Evolutionary conservation across 2,329 filamentous ascomycete genomes (phyloP).

Genomic region (Neonectria ditissima): DNA sequence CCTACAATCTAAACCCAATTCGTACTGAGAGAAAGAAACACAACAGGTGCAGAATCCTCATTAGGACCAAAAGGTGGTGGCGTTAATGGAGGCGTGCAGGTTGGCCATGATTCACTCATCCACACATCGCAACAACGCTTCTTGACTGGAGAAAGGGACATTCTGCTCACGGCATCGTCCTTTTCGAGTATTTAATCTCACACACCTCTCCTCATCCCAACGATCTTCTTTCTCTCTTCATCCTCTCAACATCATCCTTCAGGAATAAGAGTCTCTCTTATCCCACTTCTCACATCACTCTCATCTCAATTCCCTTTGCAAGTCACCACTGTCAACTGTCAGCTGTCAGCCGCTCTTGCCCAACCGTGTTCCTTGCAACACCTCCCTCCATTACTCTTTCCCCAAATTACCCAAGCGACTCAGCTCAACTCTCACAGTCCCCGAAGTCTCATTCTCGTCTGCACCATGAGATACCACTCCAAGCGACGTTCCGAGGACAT

Average conservation of each 20-base stretch:
- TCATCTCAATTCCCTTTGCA: background rate
- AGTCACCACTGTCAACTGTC: background rate
- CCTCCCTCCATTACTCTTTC: background rate
- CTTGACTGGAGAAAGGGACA: background rate
- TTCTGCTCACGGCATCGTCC: background rate
- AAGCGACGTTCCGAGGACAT: background rate
- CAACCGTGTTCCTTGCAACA: background rate
- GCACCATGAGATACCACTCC: background rate
- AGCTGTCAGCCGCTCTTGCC: background rate
- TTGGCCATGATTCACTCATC: background rate
- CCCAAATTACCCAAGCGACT: background rate
- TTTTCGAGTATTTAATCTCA: background rate
- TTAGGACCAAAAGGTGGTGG: background rate
- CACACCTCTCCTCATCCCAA: too few relatives aligned
- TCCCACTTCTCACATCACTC: background rate
- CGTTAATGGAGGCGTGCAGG: background rate
- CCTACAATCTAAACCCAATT: background rate
- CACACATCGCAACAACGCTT: background rate
- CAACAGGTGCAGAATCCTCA: background rate
- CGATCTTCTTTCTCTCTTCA: background rate
- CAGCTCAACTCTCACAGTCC: background rate
- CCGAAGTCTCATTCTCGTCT: background rate
- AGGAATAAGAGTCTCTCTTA: background rate
- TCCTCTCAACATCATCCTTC: background rate
- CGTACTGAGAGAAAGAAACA: background rate